A percentile compares a stretch with the other conserved stretches of the same genome.
Conservation (phyloP, 164 flowering plant genomes). For the Umbilicus rupestris region DNA sequence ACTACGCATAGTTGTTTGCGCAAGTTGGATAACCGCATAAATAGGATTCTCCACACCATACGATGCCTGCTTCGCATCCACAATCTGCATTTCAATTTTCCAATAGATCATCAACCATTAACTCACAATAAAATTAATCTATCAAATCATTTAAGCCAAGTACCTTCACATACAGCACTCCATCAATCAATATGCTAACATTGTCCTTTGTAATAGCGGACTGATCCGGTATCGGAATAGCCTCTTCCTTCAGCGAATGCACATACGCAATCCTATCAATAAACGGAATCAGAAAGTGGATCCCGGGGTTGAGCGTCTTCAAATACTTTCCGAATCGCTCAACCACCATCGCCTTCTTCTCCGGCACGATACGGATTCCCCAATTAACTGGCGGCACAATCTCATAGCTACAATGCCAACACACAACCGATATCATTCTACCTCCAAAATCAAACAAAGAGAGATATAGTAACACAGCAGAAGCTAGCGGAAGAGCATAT, state of each 20-base stretch:
- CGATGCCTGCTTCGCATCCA: conserved; percentile 71
- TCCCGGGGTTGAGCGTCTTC: conserved; percentile 73
- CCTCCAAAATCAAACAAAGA: neutral
- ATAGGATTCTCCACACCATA: conserved; percentile 91
- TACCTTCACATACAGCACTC: conserved; percentile 82
- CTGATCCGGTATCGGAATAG: conserved; percentile 76
- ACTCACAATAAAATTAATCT: neutral
- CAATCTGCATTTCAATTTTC: conserved; percentile 40
- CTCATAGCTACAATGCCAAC: conserved; percentile 28
- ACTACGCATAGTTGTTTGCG: conserved; percentile 93
- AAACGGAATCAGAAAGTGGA: conserved; percentile 68
- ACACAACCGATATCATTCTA: too few species aligned
- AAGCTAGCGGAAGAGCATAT: neutral
- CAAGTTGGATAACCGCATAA: conserved; percentile 80
- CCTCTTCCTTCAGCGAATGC: conserved; percentile 88
- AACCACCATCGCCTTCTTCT: conserved; percentile 73
- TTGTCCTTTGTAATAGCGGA: conserved; percentile 90
- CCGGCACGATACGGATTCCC: conserved; percentile 80
- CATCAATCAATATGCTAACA: conserved; percentile 76
- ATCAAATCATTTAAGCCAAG: neutral
- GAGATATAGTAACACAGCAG: neutral
- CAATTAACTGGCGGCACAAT: conserved; percentile 57
- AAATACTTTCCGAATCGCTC: conserved; percentile 84
- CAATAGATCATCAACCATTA: neutral
- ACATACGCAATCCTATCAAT: conserved; percentile 84